Evolutionary conservation across 805 yeast species (phyloP).

Genomic region (Maudiozyma pseudohumilis): DNA sequence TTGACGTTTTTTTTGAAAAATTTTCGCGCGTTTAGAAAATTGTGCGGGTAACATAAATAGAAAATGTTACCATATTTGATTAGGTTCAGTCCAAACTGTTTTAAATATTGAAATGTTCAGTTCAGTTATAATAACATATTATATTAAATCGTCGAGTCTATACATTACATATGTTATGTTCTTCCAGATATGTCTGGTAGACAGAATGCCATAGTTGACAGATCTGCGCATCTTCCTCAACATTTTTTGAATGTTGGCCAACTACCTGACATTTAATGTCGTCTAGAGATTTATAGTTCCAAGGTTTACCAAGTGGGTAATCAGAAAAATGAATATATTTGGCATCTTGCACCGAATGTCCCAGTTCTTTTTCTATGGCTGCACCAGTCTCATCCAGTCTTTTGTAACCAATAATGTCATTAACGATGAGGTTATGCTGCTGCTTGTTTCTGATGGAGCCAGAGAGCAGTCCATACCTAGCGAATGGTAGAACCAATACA

Average conservation of each 20-base stretch:
- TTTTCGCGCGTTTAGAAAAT: no score
- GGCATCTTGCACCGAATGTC: conserved; percentile 25
- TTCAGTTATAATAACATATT: no score
- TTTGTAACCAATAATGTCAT: conserved; percentile 25
- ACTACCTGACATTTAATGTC: conserved; percentile 17
- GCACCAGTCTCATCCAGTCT: conserved; percentile 13
- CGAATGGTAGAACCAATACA: conserved; percentile 25
- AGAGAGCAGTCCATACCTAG: conserved; percentile 24
- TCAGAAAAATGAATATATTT: conserved; percentile 56
- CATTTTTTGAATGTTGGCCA: conserved; percentile 5
- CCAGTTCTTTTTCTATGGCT: conserved; percentile 8
- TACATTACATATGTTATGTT: conserved; percentile 12
- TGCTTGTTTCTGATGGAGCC: conserved; percentile 20
- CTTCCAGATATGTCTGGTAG: conserved; percentile 12
- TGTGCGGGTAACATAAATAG: no score
- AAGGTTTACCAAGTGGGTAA: conserved; percentile 57
- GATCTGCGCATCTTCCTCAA: conserved; percentile 8
- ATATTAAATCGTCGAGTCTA: no score
- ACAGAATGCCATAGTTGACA: conserved; percentile 24
- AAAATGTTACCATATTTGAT: no score
- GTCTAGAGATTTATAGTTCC: conserved; percentile 31
- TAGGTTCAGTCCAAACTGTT: no score
- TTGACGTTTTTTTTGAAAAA: no score
- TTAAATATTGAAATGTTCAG: no score
- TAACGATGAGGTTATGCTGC: conserved; percentile 18